phyloP scores from a whole-genome alignment of 1,284 basidiomycete species.

The Tylopilus sp. region DNA sequence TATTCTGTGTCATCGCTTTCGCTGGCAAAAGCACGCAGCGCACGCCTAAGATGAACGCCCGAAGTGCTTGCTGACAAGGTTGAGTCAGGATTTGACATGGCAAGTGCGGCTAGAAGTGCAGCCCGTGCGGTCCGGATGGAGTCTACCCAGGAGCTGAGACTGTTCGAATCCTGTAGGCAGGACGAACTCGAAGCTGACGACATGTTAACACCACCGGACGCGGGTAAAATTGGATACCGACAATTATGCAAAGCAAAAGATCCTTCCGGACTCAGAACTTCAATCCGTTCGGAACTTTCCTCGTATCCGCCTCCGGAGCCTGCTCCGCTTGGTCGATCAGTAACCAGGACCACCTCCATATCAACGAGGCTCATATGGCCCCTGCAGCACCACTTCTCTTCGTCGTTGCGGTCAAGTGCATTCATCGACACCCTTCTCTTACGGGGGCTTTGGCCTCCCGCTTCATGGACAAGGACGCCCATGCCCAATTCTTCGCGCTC shows the following conservation, averaged over 20 bases:
- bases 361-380: conserved; percentile 79
- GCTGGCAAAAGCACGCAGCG: conserved; percentile 72
- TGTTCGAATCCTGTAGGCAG: conserved; percentile 10
- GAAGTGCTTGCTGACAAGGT: conserved; percentile 82
- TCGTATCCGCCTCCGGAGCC: conserved; percentile 43
- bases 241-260: conserved; percentile 84
- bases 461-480: conserved; percentile 28
- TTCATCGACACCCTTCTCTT: conserved; percentile 36
- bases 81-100: conserved; percentile 78
- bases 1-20: conserved; percentile 29
- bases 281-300: conserved; percentile 58
- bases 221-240: conserved; percentile 37
- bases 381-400: conserved; percentile 76
- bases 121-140: conserved; percentile 81
- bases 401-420: conserved; percentile 27
- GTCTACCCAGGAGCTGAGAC: conserved; percentile 64
- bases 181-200: conserved; percentile 16
- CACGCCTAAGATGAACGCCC: conserved; percentile 77
- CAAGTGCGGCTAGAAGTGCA: conserved; percentile 73
- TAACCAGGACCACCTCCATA: conserved; percentile 71
- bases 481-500: conserved; percentile 53
- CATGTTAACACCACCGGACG: background rate
- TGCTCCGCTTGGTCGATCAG: conserved; percentile 52
- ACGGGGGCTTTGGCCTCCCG: conserved; percentile 28
- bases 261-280: conserved; percentile 80